These are phyloP conservation scores for Xylaria sp. DNA, from an alignment of 2,329 filamentous ascomycete genomes.

Conservation along the genomic window DNA sequence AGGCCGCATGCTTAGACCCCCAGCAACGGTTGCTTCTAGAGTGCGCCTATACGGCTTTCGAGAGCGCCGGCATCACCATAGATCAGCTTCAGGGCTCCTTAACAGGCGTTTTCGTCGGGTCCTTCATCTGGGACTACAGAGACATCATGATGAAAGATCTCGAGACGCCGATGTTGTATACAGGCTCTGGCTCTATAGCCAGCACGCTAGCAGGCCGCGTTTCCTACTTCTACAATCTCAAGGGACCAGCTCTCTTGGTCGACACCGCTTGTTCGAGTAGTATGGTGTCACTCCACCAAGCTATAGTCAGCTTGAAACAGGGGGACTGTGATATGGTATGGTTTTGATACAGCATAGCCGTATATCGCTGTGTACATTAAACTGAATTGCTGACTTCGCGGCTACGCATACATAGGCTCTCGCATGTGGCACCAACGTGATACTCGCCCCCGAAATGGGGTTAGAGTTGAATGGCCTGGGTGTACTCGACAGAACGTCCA, in stretches of 20 bases:
- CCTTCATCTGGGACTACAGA: slow-evolving; percentile 23
- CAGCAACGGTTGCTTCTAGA: slow-evolving; percentile 32
- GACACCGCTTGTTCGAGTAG: slow-evolving; percentile 33
- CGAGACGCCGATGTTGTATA: slow-evolving; percentile 20
- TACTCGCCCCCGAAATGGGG: slow-evolving; percentile 22
- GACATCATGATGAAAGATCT: slow-evolving; percentile 22
- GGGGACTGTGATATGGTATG: slow-evolving; percentile 27
- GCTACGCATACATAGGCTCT: slow-evolving; percentile 6
- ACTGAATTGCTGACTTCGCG: background rate
- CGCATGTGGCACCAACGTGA: slow-evolving; percentile 17
- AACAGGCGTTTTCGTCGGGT: slow-evolving; percentile 9
- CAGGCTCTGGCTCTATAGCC: slow-evolving; percentile 18
- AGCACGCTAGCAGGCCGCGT: slow-evolving; percentile 21
- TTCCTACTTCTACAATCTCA: slow-evolving; percentile 27
- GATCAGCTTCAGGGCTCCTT: slow-evolving; percentile 5
- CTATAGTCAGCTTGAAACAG: slow-evolving; percentile 8
- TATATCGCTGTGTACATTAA: background rate
- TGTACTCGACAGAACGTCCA: slow-evolving; percentile 11
- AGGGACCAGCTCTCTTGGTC: slow-evolving; percentile 19
- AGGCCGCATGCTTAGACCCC: slow-evolving; percentile 25
- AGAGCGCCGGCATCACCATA: slow-evolving; percentile 26
- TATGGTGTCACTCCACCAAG: slow-evolving; percentile 25
- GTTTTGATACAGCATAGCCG: background rate
- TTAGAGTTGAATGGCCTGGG: slow-evolving; percentile 15
- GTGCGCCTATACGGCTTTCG: slow-evolving; percentile 22